Percentiles rank a stretch among this genome's conserved stretches.
Evolutionary conservation across 2,329 filamentous ascomycete genomes (phyloP).

Genomic region (Neonectria ditissima): DNA sequence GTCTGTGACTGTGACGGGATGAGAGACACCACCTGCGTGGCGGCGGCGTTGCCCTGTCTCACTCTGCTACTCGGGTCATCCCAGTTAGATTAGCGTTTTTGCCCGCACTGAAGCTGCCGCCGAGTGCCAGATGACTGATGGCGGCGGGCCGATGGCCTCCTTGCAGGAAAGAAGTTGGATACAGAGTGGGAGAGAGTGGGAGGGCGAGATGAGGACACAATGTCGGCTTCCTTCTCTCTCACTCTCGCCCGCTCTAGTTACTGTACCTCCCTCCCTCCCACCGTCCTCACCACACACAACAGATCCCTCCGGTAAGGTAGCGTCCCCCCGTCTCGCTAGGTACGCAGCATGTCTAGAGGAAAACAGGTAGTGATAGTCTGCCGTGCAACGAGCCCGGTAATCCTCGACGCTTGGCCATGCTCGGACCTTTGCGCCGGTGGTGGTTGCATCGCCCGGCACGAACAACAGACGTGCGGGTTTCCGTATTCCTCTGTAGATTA

Average conservation of each 20-base stretch:
- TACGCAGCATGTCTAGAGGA: not conserved
- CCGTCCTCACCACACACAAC: constrained; percentile 14
- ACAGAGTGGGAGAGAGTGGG: not conserved
- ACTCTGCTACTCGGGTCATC: constrained; percentile 5
- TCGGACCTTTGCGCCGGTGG: constrained; percentile 15
- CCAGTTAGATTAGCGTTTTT: constrained; percentile 14
- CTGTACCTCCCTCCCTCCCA: not conserved
- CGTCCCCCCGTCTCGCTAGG: not conserved
- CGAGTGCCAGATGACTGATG: not conserved
- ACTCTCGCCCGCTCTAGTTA: not conserved
- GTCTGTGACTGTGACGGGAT: not conserved
- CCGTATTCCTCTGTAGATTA: too few species aligned
- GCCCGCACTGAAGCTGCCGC: not conserved
- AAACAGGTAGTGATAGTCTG: not conserved
- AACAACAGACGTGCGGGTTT: too few species aligned
- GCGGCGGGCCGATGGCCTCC: not conserved
- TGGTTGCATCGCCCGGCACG: not conserved
- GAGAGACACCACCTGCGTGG: constrained; percentile 3
- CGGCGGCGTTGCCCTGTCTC: too few species aligned
- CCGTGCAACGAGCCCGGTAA: not conserved
- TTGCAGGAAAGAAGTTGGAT: not conserved
- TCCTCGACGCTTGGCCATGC: constrained; percentile 10
- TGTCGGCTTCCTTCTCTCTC: constrained; percentile 4
- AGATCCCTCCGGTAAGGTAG: too few species aligned
- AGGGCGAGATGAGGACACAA: not conserved